Base-by-base conservation (phyloP, 352 stramenopile species). In the Pythium aquatile region DNA sequence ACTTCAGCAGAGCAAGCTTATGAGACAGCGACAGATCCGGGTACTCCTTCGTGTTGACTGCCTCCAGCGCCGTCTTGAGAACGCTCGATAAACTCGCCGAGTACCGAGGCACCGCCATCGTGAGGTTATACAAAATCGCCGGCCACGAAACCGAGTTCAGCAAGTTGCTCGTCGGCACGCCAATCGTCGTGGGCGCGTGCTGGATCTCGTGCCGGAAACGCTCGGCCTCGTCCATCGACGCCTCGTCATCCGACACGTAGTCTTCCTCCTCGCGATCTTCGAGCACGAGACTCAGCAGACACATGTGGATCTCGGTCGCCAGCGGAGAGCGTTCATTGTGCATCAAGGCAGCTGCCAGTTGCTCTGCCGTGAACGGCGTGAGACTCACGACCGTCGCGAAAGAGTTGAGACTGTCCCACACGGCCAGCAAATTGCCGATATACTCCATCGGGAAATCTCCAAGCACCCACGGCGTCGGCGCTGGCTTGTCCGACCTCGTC, bases 191-290 rank as follows among this genome's bases (percentile, higher is more conserved):
- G 11, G 87, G 85, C 1, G 87, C 81, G 49, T 91, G 77, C 69
- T 91, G 78, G 49, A 93, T 83, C 62, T 94, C 84, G 63, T 85
- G 94, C 37, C 83, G 81, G 65, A 90, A 93, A 8, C 83, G 83
- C 48, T 94, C 87, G 24, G 76, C 68, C 46, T 93, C 84, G 55
- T 96, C 87, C 75, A 92, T 90, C 6, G 81, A 76, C 9, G 59
- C 78, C 68, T 96, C 87, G 29, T 94, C 87, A 58, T 96, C 87
- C 2, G 85, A 93, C 39, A 91, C 69, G 60, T 93, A 92, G 54
- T 93, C 83, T n/a, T 94, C 87, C 53, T 92, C 85, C 58, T 94
- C 86, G 37, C 78, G 74, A 63, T 93, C 84, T 51, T 90, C 85
- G 5, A 96, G 65, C 29, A 96, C 81, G 6, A 90, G 69, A 46